phyloP scores from a whole-genome alignment of 2,329 filamentous ascomycete species.

The Aspergillus fumigatiaffinis region DNA sequence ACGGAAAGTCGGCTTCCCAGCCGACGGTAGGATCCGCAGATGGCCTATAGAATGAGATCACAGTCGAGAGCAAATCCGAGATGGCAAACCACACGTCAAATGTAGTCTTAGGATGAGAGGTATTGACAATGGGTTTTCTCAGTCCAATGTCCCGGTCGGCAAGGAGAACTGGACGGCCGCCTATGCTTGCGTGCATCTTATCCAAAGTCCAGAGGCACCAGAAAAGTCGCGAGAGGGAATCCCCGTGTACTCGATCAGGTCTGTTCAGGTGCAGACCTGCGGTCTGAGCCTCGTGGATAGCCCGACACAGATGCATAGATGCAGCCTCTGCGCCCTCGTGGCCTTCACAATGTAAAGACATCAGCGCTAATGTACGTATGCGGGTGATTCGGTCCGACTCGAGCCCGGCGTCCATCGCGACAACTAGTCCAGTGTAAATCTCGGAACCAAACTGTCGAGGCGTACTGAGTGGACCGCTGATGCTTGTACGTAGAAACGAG shows the following conservation, averaged over 20 bases:
- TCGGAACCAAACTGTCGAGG: constrained; percentile 37
- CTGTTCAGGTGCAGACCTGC: constrained; percentile 37
- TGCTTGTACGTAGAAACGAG: constrained; percentile 28
- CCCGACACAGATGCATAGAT: constrained; percentile 37
- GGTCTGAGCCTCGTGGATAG: constrained; percentile 40
- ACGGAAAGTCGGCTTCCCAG: constrained; percentile 38
- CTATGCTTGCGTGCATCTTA: constrained; percentile 40
- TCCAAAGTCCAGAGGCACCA: constrained; percentile 42
- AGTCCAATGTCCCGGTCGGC: constrained; percentile 40
- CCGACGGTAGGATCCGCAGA: constrained; percentile 29
- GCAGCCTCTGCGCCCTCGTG: constrained; percentile 39
- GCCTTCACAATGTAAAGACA: constrained; percentile 41
- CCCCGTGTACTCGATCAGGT: constrained; percentile 27
- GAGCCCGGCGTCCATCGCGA: constrained; percentile 35
- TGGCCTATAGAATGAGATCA: constrained; percentile 40
- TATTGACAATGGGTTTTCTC: constrained; percentile 21
- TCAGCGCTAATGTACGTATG: constrained; percentile 36
- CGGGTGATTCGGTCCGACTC: constrained; percentile 36
- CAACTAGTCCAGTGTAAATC: constrained; percentile 34
- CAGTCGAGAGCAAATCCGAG: constrained; percentile 34
- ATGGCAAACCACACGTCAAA: constrained; percentile 38
- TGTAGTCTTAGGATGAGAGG: constrained; percentile 15
- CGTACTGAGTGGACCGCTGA: constrained; percentile 27
- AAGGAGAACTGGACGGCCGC: constrained; percentile 37
- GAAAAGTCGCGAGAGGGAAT: constrained; percentile 31